Base-by-base conservation (phyloP, 768 basidiomycete genomes). In the Ramaria sp. region DNA sequence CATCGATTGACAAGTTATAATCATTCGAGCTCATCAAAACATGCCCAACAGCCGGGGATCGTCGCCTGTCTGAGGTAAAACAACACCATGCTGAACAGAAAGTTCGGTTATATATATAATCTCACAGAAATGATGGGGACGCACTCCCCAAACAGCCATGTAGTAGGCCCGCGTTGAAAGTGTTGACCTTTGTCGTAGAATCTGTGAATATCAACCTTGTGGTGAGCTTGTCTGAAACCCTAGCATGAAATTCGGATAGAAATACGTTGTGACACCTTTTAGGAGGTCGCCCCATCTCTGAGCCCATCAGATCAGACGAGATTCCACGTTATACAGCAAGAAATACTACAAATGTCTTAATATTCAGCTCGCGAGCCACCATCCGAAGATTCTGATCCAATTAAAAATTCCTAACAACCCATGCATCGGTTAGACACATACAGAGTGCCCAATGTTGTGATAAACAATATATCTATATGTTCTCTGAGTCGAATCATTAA, bases 121-220 rank as follows among this genome's bases (percentile, higher is more conserved):
- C 27, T 13, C 17, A 20, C 47, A n/a, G 15, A 11, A 15, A 30
- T 5, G 13, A 17, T 9, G 10, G 17, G n/a, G 7, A 46, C 43
- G 22, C 30, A 56, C 54, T 47, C 54, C 3, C 54, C 54, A 47
- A 56, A 56, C 22, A 56, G 43, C 53, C 53, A 43, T 20, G 53
- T 56, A 5, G 47, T 43, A 47, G 30, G 54, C 9, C 45, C 45
- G 12, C 39, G 42, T 30, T 48, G 20, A 41, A 48, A 47, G 38
- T 56, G 54, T 46, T 46, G 54, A 47, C 27, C 54, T 3, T 27
- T 27, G 38, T 48, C 54, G 33, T 47, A 47, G 20, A 48, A 46
- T n/a, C 43, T 56, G 31, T n/a, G n/a, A n/a, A 27, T 27, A 27
- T 27, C 27, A 27, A 5, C 27, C 5, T 27, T 5, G 4, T 47